These are phyloP conservation scores for Aphanomyces invadans DNA, from an alignment of 352 stramenopile genomes.

Conservation along the genomic window DNA sequence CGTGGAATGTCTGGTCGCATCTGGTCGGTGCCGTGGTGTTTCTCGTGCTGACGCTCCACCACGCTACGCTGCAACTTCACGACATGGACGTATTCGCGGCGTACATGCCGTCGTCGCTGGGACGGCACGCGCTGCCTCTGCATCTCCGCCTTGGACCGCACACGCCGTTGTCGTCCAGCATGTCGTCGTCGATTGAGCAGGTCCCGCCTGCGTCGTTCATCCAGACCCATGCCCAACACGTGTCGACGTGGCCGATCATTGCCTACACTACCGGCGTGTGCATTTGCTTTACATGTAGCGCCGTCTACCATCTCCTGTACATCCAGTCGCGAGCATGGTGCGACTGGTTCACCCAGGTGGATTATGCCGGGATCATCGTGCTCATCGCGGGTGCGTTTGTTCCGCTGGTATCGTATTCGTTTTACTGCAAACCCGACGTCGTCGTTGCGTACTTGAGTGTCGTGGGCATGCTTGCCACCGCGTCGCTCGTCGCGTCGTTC, in stretches of 20 bases:
- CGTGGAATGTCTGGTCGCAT: slow-evolving; percentile 83
- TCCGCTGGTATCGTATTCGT: slow-evolving; percentile 83
- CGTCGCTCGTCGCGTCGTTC: slow-evolving; percentile 70
- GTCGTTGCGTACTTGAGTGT: slow-evolving; percentile 42
- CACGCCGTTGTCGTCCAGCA: slow-evolving; percentile 35
- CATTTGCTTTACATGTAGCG: slow-evolving; percentile 74
- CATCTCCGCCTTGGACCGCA: slow-evolving; percentile 5
- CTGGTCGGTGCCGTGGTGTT: slow-evolving; percentile 82
- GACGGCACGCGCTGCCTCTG: background rate
- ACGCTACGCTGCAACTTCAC: background rate
- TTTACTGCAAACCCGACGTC: slow-evolving; percentile 64
- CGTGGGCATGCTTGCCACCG: slow-evolving; percentile 55
- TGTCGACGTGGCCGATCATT: slow-evolving; percentile 78
- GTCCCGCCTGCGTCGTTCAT: slow-evolving; percentile 57
- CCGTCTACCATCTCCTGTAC: slow-evolving; percentile 80
- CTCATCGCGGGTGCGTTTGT: slow-evolving; percentile 82
- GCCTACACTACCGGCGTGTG: slow-evolving; percentile 77
- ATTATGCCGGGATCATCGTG: slow-evolving; percentile 82
- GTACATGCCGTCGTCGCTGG: background rate
- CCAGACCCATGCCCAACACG: slow-evolving; percentile 69
- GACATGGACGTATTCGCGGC: background rate
- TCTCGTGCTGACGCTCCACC: slow-evolving; percentile 32
- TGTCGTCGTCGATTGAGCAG: slow-evolving; percentile 45
- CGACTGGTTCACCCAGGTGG: slow-evolving; percentile 66
- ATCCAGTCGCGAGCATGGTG: slow-evolving; percentile 66